Base-by-base conservation (phyloP, 352 stramenopile species). In the Pythium coloratum region DNA sequence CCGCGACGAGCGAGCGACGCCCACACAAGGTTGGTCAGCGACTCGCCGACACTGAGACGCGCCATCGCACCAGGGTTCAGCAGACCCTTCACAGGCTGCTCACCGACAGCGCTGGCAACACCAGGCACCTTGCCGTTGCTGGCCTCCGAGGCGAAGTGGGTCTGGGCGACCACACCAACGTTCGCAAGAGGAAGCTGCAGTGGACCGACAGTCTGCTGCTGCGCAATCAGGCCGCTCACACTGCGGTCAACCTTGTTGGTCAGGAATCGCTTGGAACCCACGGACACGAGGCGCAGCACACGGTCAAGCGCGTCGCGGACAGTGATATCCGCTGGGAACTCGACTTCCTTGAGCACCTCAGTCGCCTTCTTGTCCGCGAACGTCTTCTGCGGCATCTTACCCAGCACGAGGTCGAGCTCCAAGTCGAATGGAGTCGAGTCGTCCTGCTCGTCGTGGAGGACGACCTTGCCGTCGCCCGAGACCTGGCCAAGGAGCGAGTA, bases 331-430 rank as follows among this genome's bases (percentile, higher is more conserved):
- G 80, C 78, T 20, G 96, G 96, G 44, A 99, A 76, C 24, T 74
- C 70, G 36, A 98, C 68, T 40, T 84, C 76, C 54, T 75, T 78
- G 18, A 87, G 76, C 30, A 70, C 55, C 30, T 79, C 82, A 8
- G 82, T 69, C 6, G 80, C 70, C 67, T 91, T 96, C 47, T 75
- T 79, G 72, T 99, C 96, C 10, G 70, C 81, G 73, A 99, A 99
- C 0, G 96, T 99, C 88, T 99, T 99, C 67, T 99, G 97, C 9
- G 97, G 97, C 96, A 99, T 98, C 74, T 99, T 98, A 61, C 97
- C 98, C 7, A 99, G 84, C 34, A 99, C 97, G 32, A 99, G 80
- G 64, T 98, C 96, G 5, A 99, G 75, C 64, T 98, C 96, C 33
- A 99, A 76, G 76, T 99, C 97, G 30, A 99, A 97, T 36, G 96